Evolutionary conservation across 768 basidiomycete species (phyloP).

Genomic region (Podaxis rugospora): DNA sequence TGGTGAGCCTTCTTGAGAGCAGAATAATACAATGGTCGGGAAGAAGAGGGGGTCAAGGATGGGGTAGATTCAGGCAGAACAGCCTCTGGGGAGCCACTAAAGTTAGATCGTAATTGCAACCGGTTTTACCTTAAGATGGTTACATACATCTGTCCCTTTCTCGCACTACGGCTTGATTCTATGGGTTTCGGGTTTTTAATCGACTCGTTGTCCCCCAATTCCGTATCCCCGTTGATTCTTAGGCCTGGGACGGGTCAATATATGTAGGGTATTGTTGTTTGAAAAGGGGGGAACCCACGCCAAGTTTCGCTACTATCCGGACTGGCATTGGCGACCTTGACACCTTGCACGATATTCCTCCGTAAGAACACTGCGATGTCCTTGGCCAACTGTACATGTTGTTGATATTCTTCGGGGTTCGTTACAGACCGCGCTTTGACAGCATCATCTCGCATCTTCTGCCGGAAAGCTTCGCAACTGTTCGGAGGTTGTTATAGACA

Average conservation of each 20-base stretch:
- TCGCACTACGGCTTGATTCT: constrained; percentile 43
- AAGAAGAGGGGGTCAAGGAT: constrained; percentile 17
- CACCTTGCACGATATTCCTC: constrained; percentile 84
- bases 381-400: constrained; percentile 52
- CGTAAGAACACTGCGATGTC: constrained; percentile 75
- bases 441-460: constrained; percentile 63
- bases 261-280: neutral
- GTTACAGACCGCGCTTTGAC: constrained; percentile 33
- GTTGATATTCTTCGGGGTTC: constrained; percentile 45
- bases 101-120: constrained; percentile 21
- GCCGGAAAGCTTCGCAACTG: constrained; percentile 55
- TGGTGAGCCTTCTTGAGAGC: constrained; percentile 68
- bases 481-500: constrained; percentile 5
- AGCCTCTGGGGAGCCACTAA: constrained; percentile 30
- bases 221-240: constrained; percentile 73
- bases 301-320: constrained; percentile 43
- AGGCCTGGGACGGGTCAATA: constrained; percentile 43
- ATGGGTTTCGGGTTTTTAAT: constrained; percentile 58
- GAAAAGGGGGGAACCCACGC: constrained; percentile 36
- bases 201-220: constrained; percentile 80
- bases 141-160: constrained; percentile 32
- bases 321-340: constrained; percentile 32
- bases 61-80: constrained; percentile 28
- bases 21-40: constrained; percentile 50
- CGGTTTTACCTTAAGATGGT: neutral